These are phyloP conservation scores for Parastagonospora avenae DNA, from an alignment of 2,329 filamentous ascomycete genomes.

Conservation along the genomic window DNA sequence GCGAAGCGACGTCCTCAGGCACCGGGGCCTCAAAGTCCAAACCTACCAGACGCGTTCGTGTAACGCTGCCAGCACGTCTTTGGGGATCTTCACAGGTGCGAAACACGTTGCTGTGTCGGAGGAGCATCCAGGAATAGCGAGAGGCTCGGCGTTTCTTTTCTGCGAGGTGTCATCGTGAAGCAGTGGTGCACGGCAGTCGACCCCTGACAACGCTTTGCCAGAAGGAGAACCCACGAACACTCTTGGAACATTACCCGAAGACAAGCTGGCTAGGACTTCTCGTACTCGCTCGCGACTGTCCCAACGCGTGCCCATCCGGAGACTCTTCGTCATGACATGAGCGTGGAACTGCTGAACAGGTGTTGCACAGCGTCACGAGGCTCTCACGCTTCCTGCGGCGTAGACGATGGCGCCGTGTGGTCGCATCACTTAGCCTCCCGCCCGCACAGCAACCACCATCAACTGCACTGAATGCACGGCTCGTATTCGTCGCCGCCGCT, in stretches of 20 bases:
- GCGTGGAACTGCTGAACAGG: neutral
- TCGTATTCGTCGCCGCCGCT: slow-evolving; percentile 24
- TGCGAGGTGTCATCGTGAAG: slow-evolving; percentile 9
- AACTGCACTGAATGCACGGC: neutral
- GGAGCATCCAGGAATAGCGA: slow-evolving; percentile 15
- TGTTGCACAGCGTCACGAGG: slow-evolving; percentile 17
- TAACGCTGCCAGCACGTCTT: slow-evolving; percentile 2
- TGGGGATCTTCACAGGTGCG: slow-evolving; percentile 4
- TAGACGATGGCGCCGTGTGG: neutral
- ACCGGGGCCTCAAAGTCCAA: too few species aligned
- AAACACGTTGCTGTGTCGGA: slow-evolving; percentile 15
- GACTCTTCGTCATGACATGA: neutral
- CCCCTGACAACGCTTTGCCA: slow-evolving; percentile 6
- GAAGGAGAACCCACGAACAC: neutral
- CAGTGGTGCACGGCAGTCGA: neutral
- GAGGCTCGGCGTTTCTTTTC: slow-evolving; percentile 16
- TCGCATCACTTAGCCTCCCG: too few species aligned
- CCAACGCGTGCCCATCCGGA: neutral
- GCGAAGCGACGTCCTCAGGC: too few species aligned
- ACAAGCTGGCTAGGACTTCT: neutral
- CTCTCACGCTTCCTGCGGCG: slow-evolving; percentile 3
- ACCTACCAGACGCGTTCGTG: neutral
- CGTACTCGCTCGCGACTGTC: neutral
- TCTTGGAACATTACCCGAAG: slow-evolving; percentile 6
- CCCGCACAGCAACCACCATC: too few species aligned